These are phyloP conservation scores for Phymatotrichopsis omnivora DNA, from an alignment of 2,329 filamentous ascomycete species.

Conservation along the genomic window DNA sequence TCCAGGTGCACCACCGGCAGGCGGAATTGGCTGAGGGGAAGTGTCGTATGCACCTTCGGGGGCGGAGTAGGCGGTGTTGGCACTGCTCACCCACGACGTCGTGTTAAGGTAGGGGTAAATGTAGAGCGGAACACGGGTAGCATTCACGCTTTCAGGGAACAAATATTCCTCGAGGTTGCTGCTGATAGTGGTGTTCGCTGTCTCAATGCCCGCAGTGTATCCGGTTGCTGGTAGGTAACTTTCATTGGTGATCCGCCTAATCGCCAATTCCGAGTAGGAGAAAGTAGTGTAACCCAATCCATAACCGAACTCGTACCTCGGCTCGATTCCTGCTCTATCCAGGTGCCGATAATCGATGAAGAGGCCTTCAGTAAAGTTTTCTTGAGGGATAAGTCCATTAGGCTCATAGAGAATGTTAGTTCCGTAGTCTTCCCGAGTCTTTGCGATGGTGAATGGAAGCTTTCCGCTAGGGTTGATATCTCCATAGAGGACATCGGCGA, in stretches of 20 bases:
- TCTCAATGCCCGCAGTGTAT: not conserved
- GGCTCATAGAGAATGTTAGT: slow-evolving; percentile 56
- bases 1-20: slow-evolving; percentile 54
- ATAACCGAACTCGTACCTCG: slow-evolving; percentile 69
- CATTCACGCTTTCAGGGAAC: slow-evolving; percentile 35
- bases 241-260: slow-evolving; percentile 33
- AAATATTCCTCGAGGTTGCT: slow-evolving; percentile 40
- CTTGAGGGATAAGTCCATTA: slow-evolving; percentile 62
- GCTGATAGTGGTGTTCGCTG: slow-evolving; percentile 2
- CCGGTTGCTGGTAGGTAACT: slow-evolving; percentile 20
- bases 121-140: slow-evolving; percentile 46
- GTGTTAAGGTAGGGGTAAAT: slow-evolving; percentile 51
- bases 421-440: slow-evolving; percentile 56
- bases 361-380: slow-evolving; percentile 64
- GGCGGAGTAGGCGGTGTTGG: slow-evolving; percentile 53
- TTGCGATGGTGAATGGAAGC: slow-evolving; percentile 70
- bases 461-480: slow-evolving; percentile 66
- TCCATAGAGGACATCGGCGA: slow-evolving; percentile 76
- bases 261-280: slow-evolving; percentile 38
- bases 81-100: slow-evolving; percentile 47
- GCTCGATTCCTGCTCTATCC: slow-evolving; percentile 54
- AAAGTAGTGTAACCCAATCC: slow-evolving; percentile 50
- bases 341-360: slow-evolving; percentile 77
- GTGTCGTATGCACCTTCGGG: slow-evolving; percentile 49
- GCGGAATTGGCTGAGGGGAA: slow-evolving; percentile 46